Conservation (phyloP, 1,284 basidiomycete species). For the Naganishia sp. region DNA sequence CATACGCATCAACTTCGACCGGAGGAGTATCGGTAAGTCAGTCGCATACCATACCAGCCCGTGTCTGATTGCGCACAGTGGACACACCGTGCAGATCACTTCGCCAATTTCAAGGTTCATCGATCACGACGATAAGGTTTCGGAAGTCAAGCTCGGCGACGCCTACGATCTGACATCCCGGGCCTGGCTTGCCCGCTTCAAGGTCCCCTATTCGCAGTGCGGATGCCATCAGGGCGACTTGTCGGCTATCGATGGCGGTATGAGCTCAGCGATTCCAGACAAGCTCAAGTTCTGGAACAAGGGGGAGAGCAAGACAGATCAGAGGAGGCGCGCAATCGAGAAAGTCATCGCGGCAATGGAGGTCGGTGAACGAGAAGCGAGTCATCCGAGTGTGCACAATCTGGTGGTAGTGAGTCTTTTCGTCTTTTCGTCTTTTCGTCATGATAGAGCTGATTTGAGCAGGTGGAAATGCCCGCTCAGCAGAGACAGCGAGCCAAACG, state of each 20-base stretch:
- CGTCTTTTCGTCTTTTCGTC: neutral
- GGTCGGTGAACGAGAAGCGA: constrained; percentile 28
- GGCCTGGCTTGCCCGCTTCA: constrained; percentile 31
- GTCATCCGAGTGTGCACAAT: constrained; percentile 33
- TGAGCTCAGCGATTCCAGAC: constrained; percentile 11
- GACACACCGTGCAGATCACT: neutral
- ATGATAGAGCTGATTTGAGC: too few species aligned
- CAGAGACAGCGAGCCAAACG: neutral
- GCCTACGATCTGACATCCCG: constrained; percentile 31
- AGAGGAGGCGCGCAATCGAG: constrained; percentile 25
- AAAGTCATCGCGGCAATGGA: constrained; percentile 29
- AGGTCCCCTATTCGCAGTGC: constrained; percentile 36
- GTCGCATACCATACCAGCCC: neutral
- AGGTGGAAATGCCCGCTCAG: constrained; percentile 2
- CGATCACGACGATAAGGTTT: constrained; percentile 36
- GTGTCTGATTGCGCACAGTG: neutral
- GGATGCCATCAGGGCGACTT: constrained; percentile 33
- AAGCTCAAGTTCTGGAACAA: constrained; percentile 33
- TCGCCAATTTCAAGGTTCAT: constrained; percentile 29
- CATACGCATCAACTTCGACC: constrained; percentile 50
- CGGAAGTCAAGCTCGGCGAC: constrained; percentile 28
- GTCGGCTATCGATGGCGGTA: constrained; percentile 9
- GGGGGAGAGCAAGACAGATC: constrained; percentile 22
- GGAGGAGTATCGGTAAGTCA: constrained; percentile 36
- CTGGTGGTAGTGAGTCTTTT: constrained; percentile 15